A percentile compares a stretch with the other conserved stretches of the same genome.
phyloP scores from a whole-genome alignment of 2,329 filamentous ascomycete species.

The Colletotrichum tabaci region DNA sequence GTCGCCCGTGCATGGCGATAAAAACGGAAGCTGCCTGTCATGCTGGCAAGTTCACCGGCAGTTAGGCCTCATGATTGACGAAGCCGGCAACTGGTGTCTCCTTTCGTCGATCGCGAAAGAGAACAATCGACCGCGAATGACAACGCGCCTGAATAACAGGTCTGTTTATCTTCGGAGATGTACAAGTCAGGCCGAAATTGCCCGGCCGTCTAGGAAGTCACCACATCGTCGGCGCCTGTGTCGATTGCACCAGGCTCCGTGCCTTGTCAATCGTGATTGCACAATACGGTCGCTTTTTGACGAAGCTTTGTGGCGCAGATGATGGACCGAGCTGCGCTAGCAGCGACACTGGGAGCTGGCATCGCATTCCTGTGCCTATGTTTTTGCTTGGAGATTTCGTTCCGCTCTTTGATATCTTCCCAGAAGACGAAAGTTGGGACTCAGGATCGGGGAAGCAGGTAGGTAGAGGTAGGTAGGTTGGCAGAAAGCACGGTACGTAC shows the following conservation, averaged over 20 bases:
- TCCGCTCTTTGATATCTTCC: neutral
- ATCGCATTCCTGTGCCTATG: neutral
- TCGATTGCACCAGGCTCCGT: slow-evolving; percentile 4
- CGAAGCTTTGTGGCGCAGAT: slow-evolving; percentile 15
- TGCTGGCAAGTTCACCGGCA: neutral
- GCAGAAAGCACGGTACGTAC: slow-evolving; percentile 14
- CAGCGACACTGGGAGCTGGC: neutral
- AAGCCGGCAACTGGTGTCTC: neutral
- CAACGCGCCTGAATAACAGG: neutral
- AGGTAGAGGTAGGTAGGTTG: neutral
- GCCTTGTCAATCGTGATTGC: slow-evolving; percentile 20
- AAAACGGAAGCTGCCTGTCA: neutral
- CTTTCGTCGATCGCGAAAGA: neutral
- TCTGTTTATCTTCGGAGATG: neutral
- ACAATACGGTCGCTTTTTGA: slow-evolving; percentile 13
- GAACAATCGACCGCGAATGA: neutral
- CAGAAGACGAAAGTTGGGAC: neutral
- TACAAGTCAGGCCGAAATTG: slow-evolving; percentile 4
- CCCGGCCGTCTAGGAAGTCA: too few relatives aligned
- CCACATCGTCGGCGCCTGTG: neutral
- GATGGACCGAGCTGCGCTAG: neutral
- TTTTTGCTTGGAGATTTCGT: neutral
- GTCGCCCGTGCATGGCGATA: neutral
- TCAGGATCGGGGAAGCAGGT: slow-evolving; percentile 8
- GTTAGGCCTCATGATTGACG: neutral